Evolutionary conservation across 1,139 yeast genomes (phyloP).

Genomic region (Saccharomyces uvarum): DNA sequence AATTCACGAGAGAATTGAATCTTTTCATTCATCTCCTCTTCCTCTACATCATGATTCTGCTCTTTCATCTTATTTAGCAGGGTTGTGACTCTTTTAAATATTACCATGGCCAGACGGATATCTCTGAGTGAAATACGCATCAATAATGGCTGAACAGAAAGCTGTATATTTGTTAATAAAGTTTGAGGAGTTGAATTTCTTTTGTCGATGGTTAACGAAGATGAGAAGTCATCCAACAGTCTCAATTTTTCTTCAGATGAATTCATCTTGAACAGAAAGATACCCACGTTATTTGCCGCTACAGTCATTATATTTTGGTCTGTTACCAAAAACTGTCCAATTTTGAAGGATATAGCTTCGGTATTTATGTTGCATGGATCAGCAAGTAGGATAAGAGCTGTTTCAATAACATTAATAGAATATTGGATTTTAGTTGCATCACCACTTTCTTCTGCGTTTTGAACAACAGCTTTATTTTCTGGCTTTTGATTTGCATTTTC

Average conservation of each 20-base stretch:
- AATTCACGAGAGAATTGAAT: slow-evolving; percentile 52
- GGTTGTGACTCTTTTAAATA: slow-evolving; percentile 64
- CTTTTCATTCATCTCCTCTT: slow-evolving; percentile 7
- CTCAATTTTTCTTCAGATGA: slow-evolving; percentile 54
- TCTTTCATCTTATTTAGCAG: slow-evolving; percentile 31
- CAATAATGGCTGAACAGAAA: slow-evolving; percentile 72
- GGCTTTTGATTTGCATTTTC: background rate
- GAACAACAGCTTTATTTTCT: background rate
- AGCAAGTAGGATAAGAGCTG: slow-evolving; percentile 73
- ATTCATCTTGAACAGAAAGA: slow-evolving; percentile 77
- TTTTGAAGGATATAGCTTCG: slow-evolving; percentile 85
- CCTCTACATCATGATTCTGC: slow-evolving; percentile 5
- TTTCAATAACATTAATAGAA: slow-evolving; percentile 66
- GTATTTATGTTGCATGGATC: slow-evolving; percentile 63
- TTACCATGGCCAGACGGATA: slow-evolving; percentile 67
- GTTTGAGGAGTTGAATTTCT: slow-evolving; percentile 55
- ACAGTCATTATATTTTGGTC: slow-evolving; percentile 58
- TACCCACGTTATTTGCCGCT: slow-evolving; percentile 73
- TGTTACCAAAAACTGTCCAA: slow-evolving; percentile 68
- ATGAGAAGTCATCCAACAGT: slow-evolving; percentile 81
- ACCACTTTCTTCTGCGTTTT: slow-evolving; percentile 3
- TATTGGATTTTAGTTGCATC: slow-evolving; percentile 37
- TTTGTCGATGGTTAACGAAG: slow-evolving; percentile 66
- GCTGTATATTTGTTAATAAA: slow-evolving; percentile 55
- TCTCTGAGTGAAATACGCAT: slow-evolving; percentile 81